Conservation (phyloP, 2,329 filamentous ascomycete genomes). For the Botrytis byssoidea region DNA sequence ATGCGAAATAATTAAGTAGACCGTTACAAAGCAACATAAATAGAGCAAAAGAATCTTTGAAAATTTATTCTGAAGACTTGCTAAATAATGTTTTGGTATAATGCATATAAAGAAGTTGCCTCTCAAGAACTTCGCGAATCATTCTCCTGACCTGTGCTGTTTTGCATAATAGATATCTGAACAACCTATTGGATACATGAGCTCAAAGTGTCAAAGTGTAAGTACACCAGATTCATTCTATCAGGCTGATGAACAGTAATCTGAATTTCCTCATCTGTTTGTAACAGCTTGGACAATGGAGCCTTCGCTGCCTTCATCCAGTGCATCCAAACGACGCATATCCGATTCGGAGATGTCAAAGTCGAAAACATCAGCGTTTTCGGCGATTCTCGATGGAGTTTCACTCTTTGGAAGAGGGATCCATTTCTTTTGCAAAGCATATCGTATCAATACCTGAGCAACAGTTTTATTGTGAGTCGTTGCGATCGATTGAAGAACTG, state of each 20-base stretch:
- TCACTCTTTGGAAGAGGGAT: slow-evolving; percentile 67
- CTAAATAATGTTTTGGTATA: background rate
- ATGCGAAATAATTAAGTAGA: background rate
- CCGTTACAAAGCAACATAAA: no score
- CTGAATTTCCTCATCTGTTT: slow-evolving; percentile 22
- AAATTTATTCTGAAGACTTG: background rate
- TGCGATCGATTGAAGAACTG: slow-evolving; percentile 55
- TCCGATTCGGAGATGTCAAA: slow-evolving; percentile 58
- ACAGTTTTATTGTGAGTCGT: slow-evolving; percentile 59
- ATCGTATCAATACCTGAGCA: slow-evolving; percentile 67
- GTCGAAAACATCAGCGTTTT: slow-evolving; percentile 55
- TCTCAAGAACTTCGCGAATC: background rate
- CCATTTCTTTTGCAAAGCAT: slow-evolving; percentile 57
- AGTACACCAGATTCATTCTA: background rate
- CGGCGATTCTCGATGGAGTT: slow-evolving; percentile 54
- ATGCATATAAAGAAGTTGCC: background rate
- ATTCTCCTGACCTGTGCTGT: background rate
- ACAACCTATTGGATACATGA: background rate
- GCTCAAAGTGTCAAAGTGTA: no score
- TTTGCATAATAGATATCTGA: background rate
- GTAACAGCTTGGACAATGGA: slow-evolving; percentile 37
- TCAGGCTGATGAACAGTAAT: no score
- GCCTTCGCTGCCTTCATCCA: slow-evolving; percentile 50
- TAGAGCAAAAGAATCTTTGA: background rate
- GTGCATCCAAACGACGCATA: slow-evolving; percentile 52